A percentile compares a stretch with the other conserved stretches of the same genome.
Evolutionary conservation across 2,329 filamentous ascomycete genomes (phyloP).

Genomic region (Calonectria hongkongensis): DNA sequence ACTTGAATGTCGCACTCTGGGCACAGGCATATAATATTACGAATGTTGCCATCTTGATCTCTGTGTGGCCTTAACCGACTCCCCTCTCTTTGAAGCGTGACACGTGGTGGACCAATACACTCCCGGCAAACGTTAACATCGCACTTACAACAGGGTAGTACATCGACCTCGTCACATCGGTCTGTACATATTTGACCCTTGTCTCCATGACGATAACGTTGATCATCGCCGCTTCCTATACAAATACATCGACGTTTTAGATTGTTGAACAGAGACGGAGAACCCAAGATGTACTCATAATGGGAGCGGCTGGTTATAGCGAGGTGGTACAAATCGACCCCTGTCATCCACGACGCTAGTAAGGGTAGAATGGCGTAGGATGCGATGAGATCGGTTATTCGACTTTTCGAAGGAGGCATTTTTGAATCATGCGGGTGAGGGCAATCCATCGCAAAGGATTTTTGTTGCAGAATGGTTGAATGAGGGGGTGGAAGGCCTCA

Average conservation of each 20-base stretch:
- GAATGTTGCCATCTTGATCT: background rate
- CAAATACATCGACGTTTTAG: background rate
- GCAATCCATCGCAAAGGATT: background rate
- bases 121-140: background rate
- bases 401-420: background rate
- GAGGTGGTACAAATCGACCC: conserved; percentile 10
- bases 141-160: conserved; percentile 5
- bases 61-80: background rate
- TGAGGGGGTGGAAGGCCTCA: background rate
- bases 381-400: background rate
- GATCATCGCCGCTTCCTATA: background rate
- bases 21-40: background rate
- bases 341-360: conserved; percentile 1
- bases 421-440: background rate
- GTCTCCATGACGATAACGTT: background rate
- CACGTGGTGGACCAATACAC: background rate
- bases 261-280: background rate
- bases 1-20: background rate
- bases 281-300: background rate
- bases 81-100: background rate
- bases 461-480: background rate
- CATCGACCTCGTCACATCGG: background rate
- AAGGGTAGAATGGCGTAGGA: conserved; percentile 7
- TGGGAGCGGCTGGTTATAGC: background rate
- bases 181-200: background rate